Percentiles rank a stretch among this genome's conserved stretches.
These are phyloP conservation scores for Pseudofabraea citricarpa DNA, from an alignment of 2,329 filamentous ascomycete genomes.

Conservation along the genomic window DNA sequence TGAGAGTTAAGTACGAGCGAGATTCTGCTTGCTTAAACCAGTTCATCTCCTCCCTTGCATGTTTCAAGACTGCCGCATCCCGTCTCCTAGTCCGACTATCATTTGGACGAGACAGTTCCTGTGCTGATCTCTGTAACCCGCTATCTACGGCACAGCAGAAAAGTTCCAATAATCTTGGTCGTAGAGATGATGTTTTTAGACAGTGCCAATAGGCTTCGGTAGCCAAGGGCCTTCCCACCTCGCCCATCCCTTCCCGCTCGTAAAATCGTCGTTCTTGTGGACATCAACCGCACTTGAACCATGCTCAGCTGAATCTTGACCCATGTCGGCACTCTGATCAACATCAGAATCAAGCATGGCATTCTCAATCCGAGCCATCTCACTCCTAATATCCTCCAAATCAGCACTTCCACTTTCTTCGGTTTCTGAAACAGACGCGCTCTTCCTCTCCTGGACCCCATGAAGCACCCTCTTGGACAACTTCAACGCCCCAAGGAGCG, in stretches of 20 bases:
- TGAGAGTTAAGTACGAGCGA: too few species aligned
- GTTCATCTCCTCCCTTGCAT: too few species aligned
- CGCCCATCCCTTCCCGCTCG: conserved; percentile 5
- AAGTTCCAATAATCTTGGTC: too few species aligned
- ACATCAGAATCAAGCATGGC: neutral
- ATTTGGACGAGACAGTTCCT: too few species aligned
- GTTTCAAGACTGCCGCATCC: too few species aligned
- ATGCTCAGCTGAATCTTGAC: neutral
- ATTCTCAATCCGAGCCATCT: too few species aligned
- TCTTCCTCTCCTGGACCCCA: conserved; percentile 14
- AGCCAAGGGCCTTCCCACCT: conserved; percentile 4
- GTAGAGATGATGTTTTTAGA: too few species aligned
- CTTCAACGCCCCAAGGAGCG: conserved; percentile 26
- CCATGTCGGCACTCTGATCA: neutral
- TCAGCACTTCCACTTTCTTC: neutral
- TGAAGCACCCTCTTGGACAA: conserved; percentile 37
- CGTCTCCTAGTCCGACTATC: too few species aligned
- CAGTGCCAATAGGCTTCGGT: neutral
- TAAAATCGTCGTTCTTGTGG: too few species aligned
- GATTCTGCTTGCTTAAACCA: too few species aligned
- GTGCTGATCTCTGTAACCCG: too few species aligned
- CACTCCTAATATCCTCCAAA: neutral
- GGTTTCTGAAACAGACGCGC: conserved; percentile 1
- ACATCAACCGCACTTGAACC: neutral
- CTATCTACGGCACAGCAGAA: too few species aligned